Base-by-base conservation (phyloP, 805 yeast species). In the Yamadazyma ubonensis region DNA sequence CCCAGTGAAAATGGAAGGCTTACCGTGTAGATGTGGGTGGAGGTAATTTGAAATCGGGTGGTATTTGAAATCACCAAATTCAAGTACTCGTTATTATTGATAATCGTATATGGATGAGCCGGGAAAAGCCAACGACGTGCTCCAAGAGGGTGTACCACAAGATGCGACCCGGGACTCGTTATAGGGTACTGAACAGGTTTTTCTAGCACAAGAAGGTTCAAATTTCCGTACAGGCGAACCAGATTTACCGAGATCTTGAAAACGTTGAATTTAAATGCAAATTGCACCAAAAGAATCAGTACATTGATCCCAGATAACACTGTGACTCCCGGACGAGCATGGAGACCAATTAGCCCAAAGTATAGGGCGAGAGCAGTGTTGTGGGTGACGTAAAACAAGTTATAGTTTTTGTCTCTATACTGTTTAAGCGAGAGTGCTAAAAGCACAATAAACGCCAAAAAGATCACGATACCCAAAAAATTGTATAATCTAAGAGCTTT, bases 271-370 rank as follows among this genome's bases (percentile, higher is more conserved):
- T 75, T 64, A 12, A 58, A 50, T 8, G 53, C 48, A 3, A 71
- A 39, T 43, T 74, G 80, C 31, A 59, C 59, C 2, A 51, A 35
- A 9, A 78, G 45, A 34, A 65, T 36, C 1, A 46, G 21, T 8
- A 46, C 29, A 23, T 49, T 44, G 5, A 62, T n/a, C 2, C 46
- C 22, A 3, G 59, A 43, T 7, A 50, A 27, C 6, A 16, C 6
- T 3, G 38, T 50, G 1, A 83, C 85, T 1, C 81, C 80, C 0
- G 91, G 91, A 44, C 91, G 71, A 1, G 93, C 86, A 59, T 85
- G 95, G 37, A 74, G 63, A 1, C 70, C 66, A 4, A 77, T 67
- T 17, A 78, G 48, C 1, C 67, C 48, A 4, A 81, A 58, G 39
- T 74, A 66, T 1, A 61, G 21, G 59, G 76, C 63, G 6, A 78